Evolutionary conservation across 2,329 filamentous ascomycete species (phyloP).

Genomic region (Trichoderma semiorbis): DNA sequence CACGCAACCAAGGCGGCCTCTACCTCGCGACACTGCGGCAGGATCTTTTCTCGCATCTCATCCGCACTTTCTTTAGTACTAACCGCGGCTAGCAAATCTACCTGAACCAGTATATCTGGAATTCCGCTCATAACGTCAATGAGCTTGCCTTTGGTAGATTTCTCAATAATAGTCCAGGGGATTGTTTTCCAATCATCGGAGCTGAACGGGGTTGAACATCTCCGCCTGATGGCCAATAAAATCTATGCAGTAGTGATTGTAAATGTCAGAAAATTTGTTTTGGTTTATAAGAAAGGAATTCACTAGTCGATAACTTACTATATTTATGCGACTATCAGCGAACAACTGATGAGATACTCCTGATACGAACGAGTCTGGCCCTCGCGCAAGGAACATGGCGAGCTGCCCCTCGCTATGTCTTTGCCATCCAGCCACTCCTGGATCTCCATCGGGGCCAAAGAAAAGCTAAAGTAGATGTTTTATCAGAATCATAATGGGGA

Average conservation of each 20-base stretch:
- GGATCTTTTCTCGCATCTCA: neutral
- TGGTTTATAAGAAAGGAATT: too few species aligned
- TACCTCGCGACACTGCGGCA: neutral
- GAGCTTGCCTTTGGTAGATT: constrained; percentile 3
- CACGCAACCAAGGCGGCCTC: neutral
- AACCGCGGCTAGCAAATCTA: neutral
- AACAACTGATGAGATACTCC: constrained; percentile 7
- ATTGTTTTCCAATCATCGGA: constrained; percentile 1
- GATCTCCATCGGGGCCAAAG: constrained; percentile 1
- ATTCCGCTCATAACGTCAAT: neutral
- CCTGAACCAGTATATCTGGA: neutral
- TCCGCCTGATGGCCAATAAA: neutral
- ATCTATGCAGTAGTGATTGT: neutral
- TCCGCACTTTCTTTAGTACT: neutral
- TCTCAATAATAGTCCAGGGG: neutral
- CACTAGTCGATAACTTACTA: neutral
- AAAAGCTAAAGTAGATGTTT: neutral
- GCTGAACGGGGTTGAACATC: neutral
- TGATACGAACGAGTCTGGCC: neutral
- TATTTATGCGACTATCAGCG: constrained; percentile 5
- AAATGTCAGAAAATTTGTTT: neutral
- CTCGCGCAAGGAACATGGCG: constrained; percentile 8
- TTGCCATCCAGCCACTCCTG: neutral
- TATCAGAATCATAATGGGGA: neutral
- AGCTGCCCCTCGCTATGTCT: constrained; percentile 14